Percentiles rank a stretch among this genome's conserved stretches.
Conservation (phyloP, 108 stramenopile species). For the Cyclotella atomus region DNA sequence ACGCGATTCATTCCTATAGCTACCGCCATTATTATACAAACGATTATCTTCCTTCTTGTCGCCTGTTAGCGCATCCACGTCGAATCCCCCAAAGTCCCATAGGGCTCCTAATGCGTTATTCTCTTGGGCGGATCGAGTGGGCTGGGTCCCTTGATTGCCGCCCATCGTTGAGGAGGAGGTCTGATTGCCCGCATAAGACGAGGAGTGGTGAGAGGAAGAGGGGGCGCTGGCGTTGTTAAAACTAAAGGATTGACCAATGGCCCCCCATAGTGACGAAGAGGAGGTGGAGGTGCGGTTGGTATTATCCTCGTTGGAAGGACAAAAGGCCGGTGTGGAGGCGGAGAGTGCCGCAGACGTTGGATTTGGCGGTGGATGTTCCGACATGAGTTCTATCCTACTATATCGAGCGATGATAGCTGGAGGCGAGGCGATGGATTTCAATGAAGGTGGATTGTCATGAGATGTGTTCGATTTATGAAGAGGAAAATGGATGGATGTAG, state of each 20-base stretch:
- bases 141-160: no score
- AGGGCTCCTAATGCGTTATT: not conserved
- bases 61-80: conserved; percentile 47
- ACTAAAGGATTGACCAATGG: conserved; percentile 32
- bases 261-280: conserved; percentile 37
- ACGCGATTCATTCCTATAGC: not conserved
- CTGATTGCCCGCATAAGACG: no score
- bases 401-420: conserved; percentile 4
- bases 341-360: conserved; percentile 35
- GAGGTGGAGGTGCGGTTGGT: not conserved
- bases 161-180: not conserved
- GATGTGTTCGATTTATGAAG: not conserved
- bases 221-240: not conserved
- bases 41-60: not conserved
- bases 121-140: not conserved
- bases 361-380: conserved; percentile 29
- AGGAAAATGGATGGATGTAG: not conserved
- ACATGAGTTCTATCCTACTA: not conserved
- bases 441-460: not conserved
- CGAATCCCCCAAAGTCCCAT: conserved; percentile 54
- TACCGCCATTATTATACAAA: no score
- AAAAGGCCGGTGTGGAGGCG: conserved; percentile 39
- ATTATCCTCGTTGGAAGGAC: conserved; percentile 5
- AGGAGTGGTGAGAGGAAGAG: no score
- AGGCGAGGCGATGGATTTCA: not conserved